Percentiles rank a stretch among this genome's conserved stretches.
These are phyloP conservation scores for Hymenoscyphus infarciens DNA, from an alignment of 2,329 filamentous ascomycete genomes.

Conservation along the genomic window DNA sequence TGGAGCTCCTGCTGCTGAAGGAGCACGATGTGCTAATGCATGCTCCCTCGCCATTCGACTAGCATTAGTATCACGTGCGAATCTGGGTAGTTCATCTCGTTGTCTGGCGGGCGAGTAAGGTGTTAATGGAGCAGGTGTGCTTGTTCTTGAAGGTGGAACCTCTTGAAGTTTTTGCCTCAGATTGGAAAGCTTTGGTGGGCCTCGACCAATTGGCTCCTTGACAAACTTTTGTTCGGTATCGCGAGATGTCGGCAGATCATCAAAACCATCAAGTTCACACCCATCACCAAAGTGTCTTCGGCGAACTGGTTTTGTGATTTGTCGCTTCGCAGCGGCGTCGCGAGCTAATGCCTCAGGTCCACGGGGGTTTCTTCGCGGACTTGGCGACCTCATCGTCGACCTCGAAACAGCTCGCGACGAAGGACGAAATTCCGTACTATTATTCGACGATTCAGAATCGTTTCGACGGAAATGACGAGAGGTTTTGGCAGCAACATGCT, in stretches of 20 bases:
- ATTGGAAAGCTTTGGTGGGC: constrained; percentile 58
- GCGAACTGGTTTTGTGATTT: constrained; percentile 68
- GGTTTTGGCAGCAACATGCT: constrained; percentile 71
- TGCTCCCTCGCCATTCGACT: constrained; percentile 64
- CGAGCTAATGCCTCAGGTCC: constrained; percentile 40
- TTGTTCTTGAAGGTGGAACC: constrained; percentile 50
- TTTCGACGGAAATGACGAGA: constrained; percentile 72
- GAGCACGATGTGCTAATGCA: constrained; percentile 55
- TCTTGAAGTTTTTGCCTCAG: constrained; percentile 56
- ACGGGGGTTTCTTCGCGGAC: constrained; percentile 47
- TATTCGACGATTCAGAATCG: constrained; percentile 70
- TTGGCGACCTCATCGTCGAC: constrained; percentile 53
- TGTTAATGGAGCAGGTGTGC: constrained; percentile 52
- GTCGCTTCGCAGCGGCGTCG: constrained; percentile 58
- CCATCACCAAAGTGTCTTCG: constrained; percentile 83
- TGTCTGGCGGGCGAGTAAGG: constrained; percentile 45
- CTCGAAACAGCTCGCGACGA: constrained; percentile 56
- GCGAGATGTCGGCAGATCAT: constrained; percentile 87
- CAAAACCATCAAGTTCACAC: constrained; percentile 86
- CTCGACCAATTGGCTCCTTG: constrained; percentile 70
- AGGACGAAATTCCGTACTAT: constrained; percentile 55
- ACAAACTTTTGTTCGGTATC: constrained; percentile 77
- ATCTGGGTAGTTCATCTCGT: constrained; percentile 54
- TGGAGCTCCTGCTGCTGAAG: constrained; percentile 45
- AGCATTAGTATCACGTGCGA: constrained; percentile 62